Percentiles rank a stretch among this genome's conserved stretches.
Conservation (phyloP, 1,139 yeast species). For the Pneumocystis murina region DNA sequence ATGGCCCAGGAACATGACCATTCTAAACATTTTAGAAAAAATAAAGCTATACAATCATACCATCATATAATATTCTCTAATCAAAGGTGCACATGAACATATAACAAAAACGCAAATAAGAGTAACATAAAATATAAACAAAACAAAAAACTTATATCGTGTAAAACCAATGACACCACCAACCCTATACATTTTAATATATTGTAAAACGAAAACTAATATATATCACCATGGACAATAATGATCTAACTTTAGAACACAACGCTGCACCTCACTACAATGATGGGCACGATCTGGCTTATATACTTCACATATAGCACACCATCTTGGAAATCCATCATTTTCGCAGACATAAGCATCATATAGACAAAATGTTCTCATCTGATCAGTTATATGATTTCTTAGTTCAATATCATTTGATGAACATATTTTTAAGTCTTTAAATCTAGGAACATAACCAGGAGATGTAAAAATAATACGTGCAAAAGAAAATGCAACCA, state of each 20-base stretch:
- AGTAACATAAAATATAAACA: constrained; percentile 44
- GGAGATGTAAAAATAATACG: constrained; percentile 5
- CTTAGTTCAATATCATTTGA: constrained; percentile 2
- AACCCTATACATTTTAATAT: constrained; percentile 30
- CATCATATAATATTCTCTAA: constrained; percentile 19
- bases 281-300: constrained; percentile 86
- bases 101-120: constrained; percentile 27
- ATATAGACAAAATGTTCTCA: not conserved
- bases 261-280: constrained; percentile 50
- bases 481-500: constrained; percentile 6
- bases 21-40: not conserved
- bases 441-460: constrained; percentile 14
- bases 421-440: constrained; percentile 18
- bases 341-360: constrained; percentile 24
- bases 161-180: constrained; percentile 67
- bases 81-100: constrained; percentile 20
- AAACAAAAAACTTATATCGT: constrained; percentile 64
- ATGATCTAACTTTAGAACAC: constrained; percentile 53
- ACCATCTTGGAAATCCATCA: constrained; percentile 41
- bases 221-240: constrained; percentile 58
- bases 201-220: not conserved
- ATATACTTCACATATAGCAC: constrained; percentile 59
- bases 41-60: constrained; percentile 19
- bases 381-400: not conserved
- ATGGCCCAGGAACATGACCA: not conserved